Percentiles rank a stretch among this genome's conserved stretches.
Conservation (phyloP, 108 stramenopile genomes). For the Discostella stelligeroides region DNA sequence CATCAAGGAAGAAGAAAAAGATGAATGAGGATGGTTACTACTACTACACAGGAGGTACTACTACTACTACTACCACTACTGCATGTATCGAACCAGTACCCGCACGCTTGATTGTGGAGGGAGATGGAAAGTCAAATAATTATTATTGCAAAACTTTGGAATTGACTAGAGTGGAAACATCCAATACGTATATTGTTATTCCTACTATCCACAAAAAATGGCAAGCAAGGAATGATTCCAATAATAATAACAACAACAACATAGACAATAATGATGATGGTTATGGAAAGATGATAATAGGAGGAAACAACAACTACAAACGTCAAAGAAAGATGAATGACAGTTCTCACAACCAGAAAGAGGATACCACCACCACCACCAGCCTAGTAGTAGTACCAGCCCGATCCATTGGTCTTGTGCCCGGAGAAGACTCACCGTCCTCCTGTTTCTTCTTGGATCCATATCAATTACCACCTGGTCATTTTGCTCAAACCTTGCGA, state of each 20-base stretch:
- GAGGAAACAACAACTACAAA: conserved; percentile 22
- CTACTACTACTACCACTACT: too few relatives aligned
- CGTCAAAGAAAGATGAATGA: background rate
- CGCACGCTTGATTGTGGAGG: conserved; percentile 41
- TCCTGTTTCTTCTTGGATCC: conserved; percentile 48
- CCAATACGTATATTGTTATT: conserved; percentile 45
- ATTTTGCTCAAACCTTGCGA: conserved; percentile 30
- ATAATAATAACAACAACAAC: too few relatives aligned
- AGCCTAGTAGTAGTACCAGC: conserved; percentile 32
- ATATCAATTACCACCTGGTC: conserved; percentile 11
- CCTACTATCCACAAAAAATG: conserved; percentile 23
- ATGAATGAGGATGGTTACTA: too few relatives aligned
- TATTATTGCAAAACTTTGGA: conserved; percentile 49
- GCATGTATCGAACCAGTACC: conserved; percentile 35
- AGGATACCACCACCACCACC: background rate
- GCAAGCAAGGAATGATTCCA: too few relatives aligned
- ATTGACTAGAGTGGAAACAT: conserved; percentile 43
- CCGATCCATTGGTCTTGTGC: conserved; percentile 35
- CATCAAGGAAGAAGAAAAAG: too few relatives aligned
- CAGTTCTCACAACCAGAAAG: background rate
- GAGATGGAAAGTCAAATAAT: background rate
- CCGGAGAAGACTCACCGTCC: conserved; percentile 41
- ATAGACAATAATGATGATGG: background rate
- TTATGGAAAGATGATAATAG: background rate
- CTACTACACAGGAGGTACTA: too few relatives aligned